Evolutionary conservation across 2,329 filamentous ascomycete genomes (phyloP).

Genomic region (Aspergillus ochraceus): DNA sequence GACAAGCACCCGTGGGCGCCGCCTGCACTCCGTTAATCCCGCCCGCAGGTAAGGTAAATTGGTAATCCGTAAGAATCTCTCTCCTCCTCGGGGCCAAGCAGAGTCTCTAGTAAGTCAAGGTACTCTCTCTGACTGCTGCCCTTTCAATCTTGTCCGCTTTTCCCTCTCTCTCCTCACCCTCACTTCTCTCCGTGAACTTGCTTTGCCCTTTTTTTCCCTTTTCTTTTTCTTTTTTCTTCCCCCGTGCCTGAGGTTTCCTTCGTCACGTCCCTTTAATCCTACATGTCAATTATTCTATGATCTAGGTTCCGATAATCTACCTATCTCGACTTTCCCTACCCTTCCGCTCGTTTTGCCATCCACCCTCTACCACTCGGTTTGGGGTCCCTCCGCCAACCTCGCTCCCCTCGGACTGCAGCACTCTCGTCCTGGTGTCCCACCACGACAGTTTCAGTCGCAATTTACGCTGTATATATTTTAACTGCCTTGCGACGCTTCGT

Average conservation of each 20-base stretch:
- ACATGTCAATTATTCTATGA: constrained; percentile 16
- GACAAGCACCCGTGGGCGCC: background rate
- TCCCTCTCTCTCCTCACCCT: background rate
- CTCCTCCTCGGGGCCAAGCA: background rate
- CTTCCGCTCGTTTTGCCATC: constrained; percentile 19
- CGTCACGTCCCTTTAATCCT: constrained; percentile 9
- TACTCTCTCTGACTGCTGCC: constrained; percentile 8
- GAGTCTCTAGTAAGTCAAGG: background rate
- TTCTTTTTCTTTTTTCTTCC: background rate
- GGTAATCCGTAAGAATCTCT: background rate
- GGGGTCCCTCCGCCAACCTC: background rate
- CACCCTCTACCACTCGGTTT: constrained; percentile 12
- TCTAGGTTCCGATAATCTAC: constrained; percentile 17
- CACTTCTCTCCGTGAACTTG: background rate
- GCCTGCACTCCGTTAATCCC: background rate
- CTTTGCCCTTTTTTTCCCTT: background rate
- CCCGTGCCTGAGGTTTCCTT: constrained; percentile 8
- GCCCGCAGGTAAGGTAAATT: background rate
- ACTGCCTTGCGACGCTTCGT: background rate
- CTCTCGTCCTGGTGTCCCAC: background rate
- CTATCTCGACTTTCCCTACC: constrained; percentile 12
- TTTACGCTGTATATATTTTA: constrained; percentile 2
- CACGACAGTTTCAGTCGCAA: constrained; percentile 2
- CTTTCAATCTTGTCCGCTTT: background rate
- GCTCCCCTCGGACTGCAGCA: background rate